A percentile compares a stretch with the other conserved stretches of the same genome.
phyloP scores from a whole-genome alignment of 768 basidiomycete species.

The Melanogaster broomeanus region DNA sequence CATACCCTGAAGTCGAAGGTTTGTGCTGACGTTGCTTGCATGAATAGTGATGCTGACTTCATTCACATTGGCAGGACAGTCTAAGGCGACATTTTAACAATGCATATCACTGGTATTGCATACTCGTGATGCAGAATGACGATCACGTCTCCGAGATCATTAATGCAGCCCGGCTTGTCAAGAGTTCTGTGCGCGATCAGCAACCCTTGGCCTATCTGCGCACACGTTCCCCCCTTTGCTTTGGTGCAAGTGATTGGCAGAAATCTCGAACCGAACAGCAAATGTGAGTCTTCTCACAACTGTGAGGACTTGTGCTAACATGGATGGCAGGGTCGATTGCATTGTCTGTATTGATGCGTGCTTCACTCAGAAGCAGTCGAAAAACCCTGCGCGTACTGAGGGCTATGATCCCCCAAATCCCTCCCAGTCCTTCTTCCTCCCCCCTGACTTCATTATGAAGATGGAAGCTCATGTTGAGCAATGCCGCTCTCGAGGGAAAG shows the following conservation, averaged over 20 bases:
- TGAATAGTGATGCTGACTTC: background rate
- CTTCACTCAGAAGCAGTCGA: conserved; percentile 32
- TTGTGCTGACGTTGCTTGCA: too few species aligned
- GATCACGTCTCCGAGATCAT: conserved; percentile 26
- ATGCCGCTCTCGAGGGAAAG: background rate
- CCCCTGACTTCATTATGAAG: conserved; percentile 13
- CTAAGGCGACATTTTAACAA: conserved; percentile 22
- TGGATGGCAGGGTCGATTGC: conserved; percentile 13
- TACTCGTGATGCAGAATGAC: conserved; percentile 4
- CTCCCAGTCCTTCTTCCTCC: conserved; percentile 10
- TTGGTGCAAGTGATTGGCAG: background rate
- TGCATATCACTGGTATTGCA: conserved; percentile 25
- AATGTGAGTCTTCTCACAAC: background rate
- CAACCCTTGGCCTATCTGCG: conserved; percentile 19
- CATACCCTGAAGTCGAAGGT: conserved; percentile 12
- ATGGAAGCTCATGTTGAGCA: conserved; percentile 14
- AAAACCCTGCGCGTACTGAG: conserved; percentile 10
- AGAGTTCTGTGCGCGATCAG: background rate
- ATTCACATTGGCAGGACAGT: conserved; percentile 18
- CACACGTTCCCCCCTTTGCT: conserved; percentile 11
- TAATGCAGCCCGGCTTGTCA: background rate
- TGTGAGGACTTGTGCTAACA: background rate
- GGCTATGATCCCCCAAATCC: background rate
- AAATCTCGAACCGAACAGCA: background rate
- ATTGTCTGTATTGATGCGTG: conserved; percentile 35